Conservation (phyloP, 345 rosid species). For the Bretschneidera sinensis region DNA sequence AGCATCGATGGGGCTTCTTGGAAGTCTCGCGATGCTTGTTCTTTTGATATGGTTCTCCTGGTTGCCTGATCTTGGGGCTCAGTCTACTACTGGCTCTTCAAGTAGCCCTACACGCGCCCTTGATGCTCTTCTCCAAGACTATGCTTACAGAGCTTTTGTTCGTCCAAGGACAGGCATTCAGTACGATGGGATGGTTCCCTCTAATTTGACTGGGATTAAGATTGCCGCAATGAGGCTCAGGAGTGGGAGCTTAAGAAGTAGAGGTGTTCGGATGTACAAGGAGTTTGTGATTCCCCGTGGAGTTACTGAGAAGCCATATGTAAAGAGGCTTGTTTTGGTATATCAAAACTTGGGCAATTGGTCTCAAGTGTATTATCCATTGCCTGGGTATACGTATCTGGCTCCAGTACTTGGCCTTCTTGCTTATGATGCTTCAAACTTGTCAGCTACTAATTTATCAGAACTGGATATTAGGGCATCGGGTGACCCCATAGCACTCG, state of each 20-base stretch:
- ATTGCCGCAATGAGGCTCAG: conserved; percentile 77
- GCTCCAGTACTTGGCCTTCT: conserved; percentile 85
- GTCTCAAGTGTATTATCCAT: conserved; percentile 61
- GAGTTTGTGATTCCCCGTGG: conserved; percentile 61
- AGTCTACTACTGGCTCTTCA: conserved; percentile 17
- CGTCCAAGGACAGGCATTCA: conserved; percentile 69
- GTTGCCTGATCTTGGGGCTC: conserved; percentile 32
- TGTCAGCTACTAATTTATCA: conserved; percentile 50
- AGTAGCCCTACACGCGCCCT: conserved; percentile 39
- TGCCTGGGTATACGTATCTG: conserved; percentile 46
- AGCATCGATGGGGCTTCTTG: conserved; percentile 64
- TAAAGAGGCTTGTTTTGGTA: conserved; percentile 75
- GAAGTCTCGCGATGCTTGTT: conserved; percentile 51
- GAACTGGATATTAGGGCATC: conserved; percentile 42
- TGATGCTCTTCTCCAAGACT: conserved; percentile 84
- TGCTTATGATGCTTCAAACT: conserved; percentile 67
- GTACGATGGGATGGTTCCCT: conserved; percentile 53
- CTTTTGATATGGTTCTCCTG: conserved; percentile 18
- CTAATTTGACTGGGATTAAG: conserved; percentile 65
- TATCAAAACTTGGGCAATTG: conserved; percentile 86
- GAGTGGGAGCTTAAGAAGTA: conserved; percentile 70
- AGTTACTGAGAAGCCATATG: conserved; percentile 49
- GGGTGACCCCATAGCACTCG: conserved; percentile 48
- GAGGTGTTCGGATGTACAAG: conserved; percentile 45
- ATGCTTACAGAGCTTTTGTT: conserved; percentile 61